These are phyloP conservation scores for Gracilaria vermiculophylla DNA, from an alignment of 23 red algal genomes.

Conservation along the genomic window DNA sequence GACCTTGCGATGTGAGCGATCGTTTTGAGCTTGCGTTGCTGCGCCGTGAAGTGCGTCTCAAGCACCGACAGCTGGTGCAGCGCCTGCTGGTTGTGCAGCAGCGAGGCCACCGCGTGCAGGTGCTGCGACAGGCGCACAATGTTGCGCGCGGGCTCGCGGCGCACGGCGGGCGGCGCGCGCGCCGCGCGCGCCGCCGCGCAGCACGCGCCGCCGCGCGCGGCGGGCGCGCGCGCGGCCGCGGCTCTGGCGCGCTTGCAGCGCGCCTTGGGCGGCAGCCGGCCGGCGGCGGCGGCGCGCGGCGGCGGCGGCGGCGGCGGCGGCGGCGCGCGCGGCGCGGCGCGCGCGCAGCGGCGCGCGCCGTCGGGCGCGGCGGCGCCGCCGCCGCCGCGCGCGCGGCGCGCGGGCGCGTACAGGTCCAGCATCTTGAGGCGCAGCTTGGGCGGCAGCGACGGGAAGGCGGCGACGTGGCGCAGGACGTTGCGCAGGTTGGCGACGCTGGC, in stretches of 20 bases:
- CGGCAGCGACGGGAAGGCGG: slow-evolving; percentile 15
- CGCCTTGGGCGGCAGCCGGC: neutral
- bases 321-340: too few relatives aligned
- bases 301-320: neutral
- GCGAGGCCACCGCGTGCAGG: neutral
- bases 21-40: neutral
- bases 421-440: slow-evolving; percentile 38
- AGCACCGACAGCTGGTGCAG: neutral
- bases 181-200: neutral
- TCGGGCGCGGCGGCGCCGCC: too few relatives aligned
- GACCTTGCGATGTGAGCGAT: neutral
- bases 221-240: neutral
- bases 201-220: neutral
- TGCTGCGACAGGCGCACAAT: neutral
- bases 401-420: slow-evolving; percentile 5
- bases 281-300: too few relatives aligned
- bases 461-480: neutral
- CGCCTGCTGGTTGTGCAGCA: neutral
- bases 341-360: too few relatives aligned
- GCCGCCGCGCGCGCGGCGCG: neutral
- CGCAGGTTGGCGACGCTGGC: slow-evolving; percentile 30
- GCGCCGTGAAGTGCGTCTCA: neutral
- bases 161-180: neutral
- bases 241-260: neutral
- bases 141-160: neutral